Evolutionary conservation across 306 rosid genomes (phyloP).

Genomic region (Argentina anserina): DNA sequence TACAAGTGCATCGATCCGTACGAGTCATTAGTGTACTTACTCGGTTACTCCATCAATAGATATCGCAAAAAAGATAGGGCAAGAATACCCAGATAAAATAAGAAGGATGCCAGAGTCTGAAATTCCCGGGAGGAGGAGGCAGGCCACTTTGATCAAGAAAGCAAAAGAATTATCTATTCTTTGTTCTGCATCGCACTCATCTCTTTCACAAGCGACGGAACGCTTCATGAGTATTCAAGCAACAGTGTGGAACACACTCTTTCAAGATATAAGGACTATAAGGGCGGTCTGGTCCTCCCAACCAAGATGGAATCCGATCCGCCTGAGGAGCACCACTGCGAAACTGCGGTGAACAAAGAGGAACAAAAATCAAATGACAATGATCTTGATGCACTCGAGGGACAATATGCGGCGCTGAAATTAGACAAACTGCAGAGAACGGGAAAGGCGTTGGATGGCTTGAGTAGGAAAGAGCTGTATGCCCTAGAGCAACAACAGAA

Average conservation of each 20-base stretch:
- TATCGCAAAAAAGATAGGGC: too few species aligned
- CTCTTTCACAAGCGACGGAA: not conserved
- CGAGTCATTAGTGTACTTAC: too few species aligned
- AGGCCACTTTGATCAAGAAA: too few species aligned
- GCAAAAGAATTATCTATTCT: not conserved
- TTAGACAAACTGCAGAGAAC: not conserved
- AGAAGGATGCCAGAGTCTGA: too few species aligned
- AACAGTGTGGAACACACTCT: not conserved
- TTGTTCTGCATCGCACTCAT: not conserved
- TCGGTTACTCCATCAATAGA: too few species aligned
- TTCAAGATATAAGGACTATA: not conserved
- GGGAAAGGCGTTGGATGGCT: not conserved
- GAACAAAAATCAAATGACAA: not conserved
- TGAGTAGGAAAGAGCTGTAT: not conserved
- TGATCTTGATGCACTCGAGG: not conserved
- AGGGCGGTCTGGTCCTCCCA: too few species aligned
- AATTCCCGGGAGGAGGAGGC: too few species aligned
- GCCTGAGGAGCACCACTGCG: not conserved
- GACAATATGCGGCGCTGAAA: not conserved
- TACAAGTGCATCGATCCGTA: too few species aligned
- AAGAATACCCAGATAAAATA: too few species aligned
- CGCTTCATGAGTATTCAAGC: not conserved
- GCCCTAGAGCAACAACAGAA: not conserved
- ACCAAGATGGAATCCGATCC: not conserved
- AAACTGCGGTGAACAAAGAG: not conserved